Base-by-base conservation (phyloP, 495 filamentous ascomycete species). In the Aspergillus baeticus region DNA sequence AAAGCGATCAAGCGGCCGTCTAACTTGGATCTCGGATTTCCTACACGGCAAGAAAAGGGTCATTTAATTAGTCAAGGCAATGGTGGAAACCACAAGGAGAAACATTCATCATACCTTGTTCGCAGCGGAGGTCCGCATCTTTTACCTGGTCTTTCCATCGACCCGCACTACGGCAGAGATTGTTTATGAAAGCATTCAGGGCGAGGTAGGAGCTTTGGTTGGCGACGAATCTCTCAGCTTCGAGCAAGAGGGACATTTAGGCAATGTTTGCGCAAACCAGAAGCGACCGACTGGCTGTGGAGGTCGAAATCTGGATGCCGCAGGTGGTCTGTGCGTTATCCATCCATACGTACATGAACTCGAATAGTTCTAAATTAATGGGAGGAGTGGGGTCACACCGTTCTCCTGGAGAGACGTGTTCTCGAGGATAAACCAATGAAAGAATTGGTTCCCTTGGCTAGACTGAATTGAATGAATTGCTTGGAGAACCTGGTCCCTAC, bases 1-100 rank as follows among this genome's bases (percentile, higher is more conserved):
- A 96, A 78, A 10, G 87, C 87, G 37, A 96, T 78, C 20, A 86
- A 53, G n/a, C 73, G 73, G 33, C 85, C 86, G 34, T 78, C 76
- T 0, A 78, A 15, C 10, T 56, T 44, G 3, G 76, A 78, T 23
- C 63, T 74, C 6, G 63, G 55, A 0, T 50, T 69, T 20, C 72
- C 70, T 76, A 22, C 29, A 20, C 10, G n/a, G n/a, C n/a, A n/a
- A n/a, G n/a, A n/a, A n/a, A n/a, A n/a, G n/a, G n/a, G n/a, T n/a
- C n/a, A n/a, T n/a, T n/a, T n/a, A 45, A 14, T 33, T 29, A 29
- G 26, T 29, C 26, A 8, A 29, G 8, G 8, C n/a, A 29, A 8
- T 29, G 4, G 26, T 8, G 26, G 4, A 8, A 3, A 4, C 26
- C 29, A 50, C 15, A 20, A 2, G 2, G n/a, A 31, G 54, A n/a